phyloP scores from a whole-genome alignment of 208 protist genomes.

The Leishmania gerbilli region DNA sequence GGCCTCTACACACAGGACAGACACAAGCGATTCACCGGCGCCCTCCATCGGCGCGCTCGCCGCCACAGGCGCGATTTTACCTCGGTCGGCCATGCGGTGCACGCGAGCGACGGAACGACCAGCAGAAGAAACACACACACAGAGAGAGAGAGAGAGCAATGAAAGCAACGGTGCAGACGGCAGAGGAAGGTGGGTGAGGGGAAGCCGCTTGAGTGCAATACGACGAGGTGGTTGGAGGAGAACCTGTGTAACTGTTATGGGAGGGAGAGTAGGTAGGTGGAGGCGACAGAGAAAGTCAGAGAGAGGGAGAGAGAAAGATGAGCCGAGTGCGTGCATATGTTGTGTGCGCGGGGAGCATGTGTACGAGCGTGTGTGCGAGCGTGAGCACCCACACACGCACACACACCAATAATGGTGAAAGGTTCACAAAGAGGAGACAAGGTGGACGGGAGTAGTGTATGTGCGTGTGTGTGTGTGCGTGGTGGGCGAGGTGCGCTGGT shows the following conservation, averaged over 20 bases:
- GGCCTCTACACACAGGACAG: constrained; percentile 24
- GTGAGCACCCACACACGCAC: background rate
- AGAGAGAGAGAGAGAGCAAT: background rate
- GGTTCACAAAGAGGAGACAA: background rate
- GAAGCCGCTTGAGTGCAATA: background rate
- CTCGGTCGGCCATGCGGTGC: background rate
- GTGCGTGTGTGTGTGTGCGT: too few species aligned
- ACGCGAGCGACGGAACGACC: background rate
- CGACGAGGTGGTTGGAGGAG: background rate
- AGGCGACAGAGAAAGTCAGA: background rate
- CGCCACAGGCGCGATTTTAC: constrained; percentile 29
- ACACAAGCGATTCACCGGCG: constrained; percentile 8
- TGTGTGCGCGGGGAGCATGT: background rate
- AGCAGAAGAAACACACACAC: background rate
- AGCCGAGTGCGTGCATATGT: background rate
- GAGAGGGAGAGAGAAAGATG: constrained; percentile 8
- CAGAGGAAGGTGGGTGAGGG: background rate
- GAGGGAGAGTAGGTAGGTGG: background rate
- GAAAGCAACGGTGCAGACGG: background rate
- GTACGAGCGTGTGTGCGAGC: background rate
- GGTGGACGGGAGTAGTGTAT: background rate
- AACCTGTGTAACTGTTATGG: background rate
- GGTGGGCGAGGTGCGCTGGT: background rate
- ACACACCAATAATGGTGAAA: background rate
- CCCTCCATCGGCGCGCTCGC: constrained; percentile 1